phyloP scores from a whole-genome alignment of 129 eudicot species.

The Daucus carota region DNA sequence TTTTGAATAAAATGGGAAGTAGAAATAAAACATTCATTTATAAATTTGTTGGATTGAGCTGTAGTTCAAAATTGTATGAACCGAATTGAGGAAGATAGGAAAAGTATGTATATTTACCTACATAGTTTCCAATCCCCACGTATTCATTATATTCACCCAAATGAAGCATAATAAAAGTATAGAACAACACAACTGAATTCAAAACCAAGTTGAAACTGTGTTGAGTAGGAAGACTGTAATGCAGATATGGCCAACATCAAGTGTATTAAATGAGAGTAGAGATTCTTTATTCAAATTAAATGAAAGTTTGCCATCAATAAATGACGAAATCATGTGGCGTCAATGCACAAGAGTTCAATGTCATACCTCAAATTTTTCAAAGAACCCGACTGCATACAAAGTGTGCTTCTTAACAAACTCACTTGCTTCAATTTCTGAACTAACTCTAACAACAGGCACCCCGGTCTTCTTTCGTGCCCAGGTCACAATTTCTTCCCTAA shows the following conservation, averaged over 20 bases:
- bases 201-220: too few species aligned
- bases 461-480: conserved; percentile 97
- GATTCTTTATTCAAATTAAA: not conserved
- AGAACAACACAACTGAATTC: not conserved
- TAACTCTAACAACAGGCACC: conserved; percentile 55
- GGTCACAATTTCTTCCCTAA: conserved; percentile 84
- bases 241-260: not conserved
- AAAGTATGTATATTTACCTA: too few species aligned
- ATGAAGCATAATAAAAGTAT: not conserved
- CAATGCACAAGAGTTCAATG: not conserved
- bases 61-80: not conserved
- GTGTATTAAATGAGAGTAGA: not conserved
- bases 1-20: not conserved
- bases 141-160: too few species aligned
- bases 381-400: conserved; percentile 51
- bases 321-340: not conserved
- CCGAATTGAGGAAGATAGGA: not conserved
- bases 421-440: conserved; percentile 53
- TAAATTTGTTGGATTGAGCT: not conserved
- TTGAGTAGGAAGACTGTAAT: not conserved
- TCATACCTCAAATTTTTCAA: conserved; percentile 67
- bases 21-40: not conserved
- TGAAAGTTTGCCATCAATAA: not conserved
- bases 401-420: conserved; percentile 57
- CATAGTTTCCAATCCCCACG: not conserved